Base-by-base conservation (phyloP, 164 flowering plant species). In the Magnolia sinica region DNA sequence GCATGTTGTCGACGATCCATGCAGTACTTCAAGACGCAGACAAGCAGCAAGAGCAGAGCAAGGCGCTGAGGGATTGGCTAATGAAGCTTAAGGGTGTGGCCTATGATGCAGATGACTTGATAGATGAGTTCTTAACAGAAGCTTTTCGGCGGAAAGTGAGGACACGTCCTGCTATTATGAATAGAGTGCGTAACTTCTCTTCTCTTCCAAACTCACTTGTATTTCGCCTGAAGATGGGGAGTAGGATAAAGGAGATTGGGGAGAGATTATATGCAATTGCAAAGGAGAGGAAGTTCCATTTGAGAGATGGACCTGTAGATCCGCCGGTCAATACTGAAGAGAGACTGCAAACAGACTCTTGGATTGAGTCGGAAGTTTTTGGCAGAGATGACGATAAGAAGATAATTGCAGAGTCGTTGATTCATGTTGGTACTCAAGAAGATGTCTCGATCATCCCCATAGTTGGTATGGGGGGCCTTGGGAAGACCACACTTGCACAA, bases 401-500 rank as follows among this genome's bases (percentile, higher is more conserved):
- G 50, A 70, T 20, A 11, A 45, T 70, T 2, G 24, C 50, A 50
- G 6, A 49, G 20, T 70, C 8, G 22, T 4, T 50, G 50, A 70
- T 1, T n/a, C 4, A 49, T 0, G 0, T 0, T 5, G 5, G 16
- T 6, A 49, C n/a, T 50, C 24, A 49, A 50, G 22, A 7, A 6
- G 24, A 18, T 49, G 13, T 70, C 1, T 50, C 58, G 1, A 10
- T 70, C 58, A 70, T 70, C 50, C 7, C 73, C 0, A 1, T 70
- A 19, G 58, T 70, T 9, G 73, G 59, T 4, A 45, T 70, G 58
- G 73, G 52, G 58, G 73, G 73, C 52, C 16, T 50, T 8, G 73
- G 73, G 13, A 70, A 70, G 73, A 70, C 73, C 23, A 70, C 73
- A n/a, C 29, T 70, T 18, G 73, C 73, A 50, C 73, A 70, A 37